A percentile compares a stretch with the other conserved stretches of the same genome.
phyloP scores from a whole-genome alignment of 2,329 filamentous ascomycete genomes.

The Aspergillus sp. region DNA sequence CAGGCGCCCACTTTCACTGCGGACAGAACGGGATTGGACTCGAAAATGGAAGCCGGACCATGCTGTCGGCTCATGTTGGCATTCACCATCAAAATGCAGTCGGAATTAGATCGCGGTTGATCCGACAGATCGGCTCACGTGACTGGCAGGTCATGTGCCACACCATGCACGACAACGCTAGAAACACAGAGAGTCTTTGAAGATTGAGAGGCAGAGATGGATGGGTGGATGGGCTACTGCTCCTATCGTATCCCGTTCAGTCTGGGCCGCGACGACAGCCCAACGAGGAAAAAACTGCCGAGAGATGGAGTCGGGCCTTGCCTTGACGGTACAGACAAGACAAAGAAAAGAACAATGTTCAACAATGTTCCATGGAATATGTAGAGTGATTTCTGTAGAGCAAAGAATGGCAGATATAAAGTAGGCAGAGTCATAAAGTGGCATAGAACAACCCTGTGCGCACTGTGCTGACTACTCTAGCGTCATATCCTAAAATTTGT shows the following conservation, averaged over 20 bases:
- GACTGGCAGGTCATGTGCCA: neutral
- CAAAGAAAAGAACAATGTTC: no score
- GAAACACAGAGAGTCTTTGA: slow-evolving; percentile 3
- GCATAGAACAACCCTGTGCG: neutral
- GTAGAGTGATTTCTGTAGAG: no score
- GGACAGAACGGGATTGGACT: slow-evolving; percentile 16
- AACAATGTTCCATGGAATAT: no score
- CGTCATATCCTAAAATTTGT: slow-evolving; percentile 35
- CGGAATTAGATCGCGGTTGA: no score
- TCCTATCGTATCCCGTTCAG: no score
- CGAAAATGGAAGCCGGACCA: slow-evolving; percentile 8
- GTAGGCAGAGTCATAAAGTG: neutral
- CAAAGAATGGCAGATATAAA: no score
- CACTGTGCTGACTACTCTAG: slow-evolving; percentile 29
- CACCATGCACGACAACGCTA: slow-evolving; percentile 1
- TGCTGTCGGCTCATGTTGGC: slow-evolving; percentile 20
- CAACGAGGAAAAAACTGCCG: no score
- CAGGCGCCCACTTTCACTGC: slow-evolving; percentile 52
- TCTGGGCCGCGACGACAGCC: no score
- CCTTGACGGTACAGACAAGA: no score
- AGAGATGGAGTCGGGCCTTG: no score
- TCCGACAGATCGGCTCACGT: slow-evolving; percentile 1
- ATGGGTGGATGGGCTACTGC: no score
- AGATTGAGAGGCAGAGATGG: no score
- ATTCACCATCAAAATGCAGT: slow-evolving; percentile 2